A percentile compares a stretch with the other conserved stretches of the same genome.
These are phyloP conservation scores for Cryphonectria carpinicola DNA, from an alignment of 2,329 filamentous ascomycete species.

Conservation along the genomic window DNA sequence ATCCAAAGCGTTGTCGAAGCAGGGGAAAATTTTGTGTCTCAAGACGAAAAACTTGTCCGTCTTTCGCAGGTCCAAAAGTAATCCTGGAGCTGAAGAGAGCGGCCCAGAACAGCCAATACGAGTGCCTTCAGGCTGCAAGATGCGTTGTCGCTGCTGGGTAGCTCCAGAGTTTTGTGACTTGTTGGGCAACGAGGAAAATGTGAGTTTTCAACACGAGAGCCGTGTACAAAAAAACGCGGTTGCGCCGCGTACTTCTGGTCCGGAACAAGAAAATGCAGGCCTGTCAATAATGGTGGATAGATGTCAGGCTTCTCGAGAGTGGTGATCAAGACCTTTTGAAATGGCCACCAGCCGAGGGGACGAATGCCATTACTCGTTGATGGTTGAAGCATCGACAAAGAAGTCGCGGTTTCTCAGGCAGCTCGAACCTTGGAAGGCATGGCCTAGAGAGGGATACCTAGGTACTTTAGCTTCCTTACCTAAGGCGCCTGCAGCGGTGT, in stretches of 20 bases:
- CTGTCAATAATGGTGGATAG: slow-evolving; percentile 4
- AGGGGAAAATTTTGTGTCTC: not conserved
- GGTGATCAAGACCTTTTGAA: not conserved
- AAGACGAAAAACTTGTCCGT: slow-evolving; percentile 8
- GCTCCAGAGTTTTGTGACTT: slow-evolving; percentile 3
- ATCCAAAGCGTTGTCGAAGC: slow-evolving; percentile 22
- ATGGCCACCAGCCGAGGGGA: not conserved
- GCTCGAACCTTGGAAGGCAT: not conserved
- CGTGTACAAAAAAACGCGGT: not conserved
- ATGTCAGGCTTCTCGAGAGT: slow-evolving; percentile 3
- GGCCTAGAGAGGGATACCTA: not conserved
- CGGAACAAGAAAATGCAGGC: not conserved
- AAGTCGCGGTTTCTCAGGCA: not conserved
- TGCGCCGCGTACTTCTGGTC: not conserved
- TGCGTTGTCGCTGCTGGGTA: slow-evolving; percentile 10
- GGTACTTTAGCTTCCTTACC: not conserved
- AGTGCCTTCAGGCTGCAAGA: slow-evolving; percentile 12
- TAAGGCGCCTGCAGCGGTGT: not conserved
- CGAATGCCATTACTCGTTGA: not conserved
- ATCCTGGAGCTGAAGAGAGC: not conserved
- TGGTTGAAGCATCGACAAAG: slow-evolving; percentile 1
- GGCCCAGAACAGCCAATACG: slow-evolving; percentile 2
- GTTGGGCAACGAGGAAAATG: not conserved
- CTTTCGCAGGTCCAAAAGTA: slow-evolving; percentile 3
- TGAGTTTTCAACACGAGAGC: not conserved